Evolutionary conservation across 192 early-diverging fungal species (phyloP), one percentile per base, ranked within the genome.

Genomic region (Coemansia sp.): DNA sequence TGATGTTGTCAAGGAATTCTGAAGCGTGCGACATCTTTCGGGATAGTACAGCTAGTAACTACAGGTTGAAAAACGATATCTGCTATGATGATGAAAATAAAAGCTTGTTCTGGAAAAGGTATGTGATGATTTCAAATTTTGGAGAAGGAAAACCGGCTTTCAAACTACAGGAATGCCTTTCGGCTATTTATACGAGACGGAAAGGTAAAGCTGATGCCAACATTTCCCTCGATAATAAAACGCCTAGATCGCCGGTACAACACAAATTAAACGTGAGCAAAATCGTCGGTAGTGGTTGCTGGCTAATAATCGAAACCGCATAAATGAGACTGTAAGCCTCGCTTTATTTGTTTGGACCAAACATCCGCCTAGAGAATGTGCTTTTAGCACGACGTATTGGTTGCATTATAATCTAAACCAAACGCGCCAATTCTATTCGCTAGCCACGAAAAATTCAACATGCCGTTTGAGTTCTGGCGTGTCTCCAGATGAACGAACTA

Each of bases 1-100:
- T 80, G 68, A 80, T 19, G 45, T 59, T 62, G 22, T 74, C 77
- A 19, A 80, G 35, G 33, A 80, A 62, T 49, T 59, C 67, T 22
- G 45, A 49, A 58, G 57, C 60, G 19, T 59, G 60, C 38, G 50
- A 49, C 61, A 56, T 58, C 43, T 49, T 63, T 23, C 7, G 43
- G 35, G 4, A 13, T 40, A 40, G 38, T 40, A 40, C 38, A 40
- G 53, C 15, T 2, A 13, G 11, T 19, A 55, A 19, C 23, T 55
- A 55, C 11, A 54, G 20, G n/a, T 20, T 48, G n/a, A n/a, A 48
- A 48, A 48, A n/a, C 22, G 23, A 25, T 22, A 52, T 52, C 49
- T 52, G 23, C 49, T 20, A 35, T 32, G n/a, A 58, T 5, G 15
- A 35, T 35, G 33, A 36, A 38, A 13, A n/a, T n/a, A n/a, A 10